These are phyloP conservation scores for Polyporus arcularius DNA, from an alignment of 768 basidiomycete genomes.

Conservation along the genomic window DNA sequence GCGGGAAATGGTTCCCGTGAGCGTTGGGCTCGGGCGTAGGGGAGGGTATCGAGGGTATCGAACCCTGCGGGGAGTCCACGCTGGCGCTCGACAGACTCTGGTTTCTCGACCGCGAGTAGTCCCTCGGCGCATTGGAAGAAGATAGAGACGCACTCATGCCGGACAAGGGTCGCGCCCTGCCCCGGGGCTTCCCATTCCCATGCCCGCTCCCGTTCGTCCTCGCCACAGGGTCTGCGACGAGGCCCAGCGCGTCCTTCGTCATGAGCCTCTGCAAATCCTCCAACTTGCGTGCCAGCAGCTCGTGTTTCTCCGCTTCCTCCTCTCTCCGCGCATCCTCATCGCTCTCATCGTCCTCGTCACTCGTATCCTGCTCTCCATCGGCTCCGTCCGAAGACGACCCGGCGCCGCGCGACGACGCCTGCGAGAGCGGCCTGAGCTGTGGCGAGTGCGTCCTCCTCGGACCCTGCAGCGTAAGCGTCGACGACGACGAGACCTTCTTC, in stretches of 20 bases:
- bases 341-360: too few species aligned
- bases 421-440: too few species aligned
- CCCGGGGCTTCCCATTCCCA: neutral
- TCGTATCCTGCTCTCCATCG: too few species aligned
- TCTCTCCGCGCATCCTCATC: too few species aligned
- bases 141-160: conserved; percentile 18
- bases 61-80: conserved; percentile 71
- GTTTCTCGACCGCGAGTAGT: conserved; percentile 42
- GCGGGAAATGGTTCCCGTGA: conserved; percentile 20
- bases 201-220: conserved; percentile 5
- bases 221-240: conserved; percentile 45
- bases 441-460: too few species aligned
- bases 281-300: too few species aligned
- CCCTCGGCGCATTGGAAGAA: conserved; percentile 32
- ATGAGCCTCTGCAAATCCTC: too few species aligned
- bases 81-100: conserved; percentile 69
- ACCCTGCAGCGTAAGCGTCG: too few species aligned
- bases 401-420: too few species aligned
- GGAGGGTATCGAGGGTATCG: conserved; percentile 81
- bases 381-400: too few species aligned
- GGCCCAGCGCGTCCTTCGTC: conserved; percentile 11
- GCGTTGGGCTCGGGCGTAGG: conserved; percentile 59
- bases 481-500: conserved; percentile 65
- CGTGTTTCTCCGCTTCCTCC: too few species aligned
- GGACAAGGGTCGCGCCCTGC: conserved; percentile 21